Base-by-base conservation (phyloP, 164 flowering plant genomes). In the Berberis vulgaris region DNA sequence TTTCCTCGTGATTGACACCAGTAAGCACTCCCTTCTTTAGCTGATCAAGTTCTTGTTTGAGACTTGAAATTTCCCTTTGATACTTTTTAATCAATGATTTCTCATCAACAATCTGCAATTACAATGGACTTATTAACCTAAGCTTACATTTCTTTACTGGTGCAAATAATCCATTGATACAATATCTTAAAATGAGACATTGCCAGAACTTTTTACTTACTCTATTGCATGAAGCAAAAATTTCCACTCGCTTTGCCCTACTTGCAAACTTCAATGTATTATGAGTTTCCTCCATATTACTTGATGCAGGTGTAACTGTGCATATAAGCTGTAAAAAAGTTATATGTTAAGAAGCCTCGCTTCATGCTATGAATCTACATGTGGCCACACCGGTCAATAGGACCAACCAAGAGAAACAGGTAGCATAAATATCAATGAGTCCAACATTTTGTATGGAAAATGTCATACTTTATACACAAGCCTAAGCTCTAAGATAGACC, bases 291-390 rank as follows among this genome's bases (percentile, higher is more conserved):
- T 95, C 99, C 92, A 83, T 74, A 68, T 77, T 89, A 75, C 99
- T 95, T 8, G 97, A 89, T 65, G 99, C 99, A 67, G 99, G 99
- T 64, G 99, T 95, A 57, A 95, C 83, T n/a, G 96, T 95, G 76
- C 97, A 95, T 49, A 95, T 95, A 67, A 95, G 97, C 99, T 95
- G 87, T 5, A 70, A 65, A 64, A 60, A 39, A 71, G 63, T 4
- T 39, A 38, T 49, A 6, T 54, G 56, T 66, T 58, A 60, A 26
- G 26, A 43, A 26, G 26, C 26, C 26, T 26, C 26, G 26, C 26
- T 26, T 26, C 26, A 26, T 26, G 26, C 26, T 26, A 26, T 26
- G 26, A 26, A 26, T 26, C 26, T 26, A 26, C 26, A 26, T 26
- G 26, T 26, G 26, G 26, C 26, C 0, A 26, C 26, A 26, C 26